Evolutionary conservation across 1,284 basidiomycete genomes (phyloP), one percentile per base, ranked within the genome.

Genomic region (Marasmius tenuissimus): DNA sequence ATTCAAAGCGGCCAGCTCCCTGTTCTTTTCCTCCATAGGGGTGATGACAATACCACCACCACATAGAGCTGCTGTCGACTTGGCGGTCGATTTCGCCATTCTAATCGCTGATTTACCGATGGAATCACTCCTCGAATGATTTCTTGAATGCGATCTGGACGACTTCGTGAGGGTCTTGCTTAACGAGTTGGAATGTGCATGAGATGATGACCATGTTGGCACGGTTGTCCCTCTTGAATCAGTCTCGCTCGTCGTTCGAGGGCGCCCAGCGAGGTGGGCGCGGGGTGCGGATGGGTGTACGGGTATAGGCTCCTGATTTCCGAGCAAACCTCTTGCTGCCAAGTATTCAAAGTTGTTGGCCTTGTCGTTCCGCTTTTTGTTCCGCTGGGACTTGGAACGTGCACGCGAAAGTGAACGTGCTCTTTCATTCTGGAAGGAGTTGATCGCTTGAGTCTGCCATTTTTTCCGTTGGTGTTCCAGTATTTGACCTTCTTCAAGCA

Each of bases 391-490:
- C 69, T 87, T 89, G 16, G 88, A 77, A 9, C 89, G 81, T 9
- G 82, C 76, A 1, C 87, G 83, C 10, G 88, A 89, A 22, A 89
- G 67, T 33, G 78, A 84, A 37, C 89, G 82, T 7, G 84, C 80
- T 10, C 79, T 81, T 65, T 82, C 85, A 70, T 91, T 90, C 57
- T 85, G 84, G 63, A 91, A 82, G 0, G 89, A 90, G 38, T 75
- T 76, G 0, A 77, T 75, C 0, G 91, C 90, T 65, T 87, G 81
- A 6, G 72, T 69, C 67, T 87, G 84, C 90, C 90, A 92, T 62
- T 78, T 75, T 57, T 81, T 79, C 22, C 91, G 85, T 64, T 92
- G 84, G 60, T 77, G 76, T 22, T 85, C 80, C 12, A 92, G 78
- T 57, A 77, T 75, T 60, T 83, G 76, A 12, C 85, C 83, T 64